Evolutionary conservation across 2,329 filamentous ascomycete species (phyloP), one percentile per base, ranked within the genome.

Genomic region (Colletotrichum scovillei): DNA sequence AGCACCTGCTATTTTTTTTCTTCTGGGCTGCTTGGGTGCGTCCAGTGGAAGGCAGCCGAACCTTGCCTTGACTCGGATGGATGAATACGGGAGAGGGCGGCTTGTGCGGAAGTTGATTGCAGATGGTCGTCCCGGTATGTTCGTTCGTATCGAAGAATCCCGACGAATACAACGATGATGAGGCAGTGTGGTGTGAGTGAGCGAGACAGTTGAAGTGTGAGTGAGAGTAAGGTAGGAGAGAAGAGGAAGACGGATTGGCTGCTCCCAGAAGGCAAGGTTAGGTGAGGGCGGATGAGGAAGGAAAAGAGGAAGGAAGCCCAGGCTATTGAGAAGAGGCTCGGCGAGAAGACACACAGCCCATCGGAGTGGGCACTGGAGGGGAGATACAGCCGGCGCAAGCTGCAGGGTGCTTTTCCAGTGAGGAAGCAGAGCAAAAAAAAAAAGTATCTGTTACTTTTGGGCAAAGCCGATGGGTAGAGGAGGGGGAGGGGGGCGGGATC

Each of bases 261-360:
- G 30, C 14, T 64, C 49, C 38, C 49, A 38, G 66, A 32, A 56
- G 56, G 60, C 22, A 26, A 19, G 63, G 59, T 46, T 60, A 69
- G 35, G 64, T 46, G 46, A 75, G 55, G 55, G 67, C 49, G 66
- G 49, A 67, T 58, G 67, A 32, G n/a, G 28, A 58, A 32, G 59
- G 60, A 53, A 53, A 52, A 71, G 49, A 65, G 60, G 57, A 63
- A 72, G 53, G 63, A 70, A 60, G 55, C 9, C 53, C 24, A 42
- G 63, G 63, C 59, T 32, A 22, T 22, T 42, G 49, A 46, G 46
- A 72, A 46, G 60, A 73, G 67, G 70, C 67, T 73, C 67, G 63
- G 67, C 56, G 26, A 70, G 70, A 65, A 53, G 55, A 70, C 67
- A 73, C 59, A 73, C 67, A 73, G 67, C 70, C 70, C 60, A 65